Conservation (phyloP, 352 stramenopile species). For the Globisporangium nagaii region DNA sequence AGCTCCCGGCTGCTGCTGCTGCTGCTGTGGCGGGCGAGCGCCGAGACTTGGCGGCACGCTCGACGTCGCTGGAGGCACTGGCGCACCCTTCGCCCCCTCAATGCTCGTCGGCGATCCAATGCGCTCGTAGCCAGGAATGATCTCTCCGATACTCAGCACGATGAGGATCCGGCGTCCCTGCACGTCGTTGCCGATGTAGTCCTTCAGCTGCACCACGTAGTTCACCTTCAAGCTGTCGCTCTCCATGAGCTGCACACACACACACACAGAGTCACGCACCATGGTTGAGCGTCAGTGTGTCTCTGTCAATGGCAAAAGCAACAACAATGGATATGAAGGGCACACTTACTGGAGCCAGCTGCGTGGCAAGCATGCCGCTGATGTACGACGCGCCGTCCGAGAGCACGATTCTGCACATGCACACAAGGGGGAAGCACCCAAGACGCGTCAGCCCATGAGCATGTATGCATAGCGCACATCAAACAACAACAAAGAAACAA, state of each 20-base stretch:
- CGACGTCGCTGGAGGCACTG: conserved; percentile 18
- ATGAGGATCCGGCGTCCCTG: conserved; percentile 84
- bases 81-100: conserved; percentile 49
- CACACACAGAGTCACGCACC: no score
- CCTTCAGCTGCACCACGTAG: conserved; percentile 82
- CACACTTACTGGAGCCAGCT: conserved; percentile 58
- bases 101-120: conserved; percentile 76
- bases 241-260: conserved; percentile 58
- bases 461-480: no score
- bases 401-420: conserved; percentile 51
- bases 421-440: neutral
- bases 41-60: conserved; percentile 17
- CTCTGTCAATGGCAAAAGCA: neutral
- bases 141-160: conserved; percentile 75
- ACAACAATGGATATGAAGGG: no score
- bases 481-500: no score
- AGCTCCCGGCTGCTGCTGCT: conserved; percentile 5
- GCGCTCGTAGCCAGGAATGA: conserved; percentile 65
- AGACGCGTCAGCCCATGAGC: no score
- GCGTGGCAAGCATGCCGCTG: conserved; percentile 83
- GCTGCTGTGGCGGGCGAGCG: conserved; percentile 18
- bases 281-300: no score
- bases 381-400: conserved; percentile 80
- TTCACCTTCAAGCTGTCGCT: conserved; percentile 77
- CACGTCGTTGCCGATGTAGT: conserved; percentile 81